These are phyloP conservation scores for Naganishia liquefaciens DNA, from an alignment of 1,284 basidiomycete species.

Conservation along the genomic window DNA sequence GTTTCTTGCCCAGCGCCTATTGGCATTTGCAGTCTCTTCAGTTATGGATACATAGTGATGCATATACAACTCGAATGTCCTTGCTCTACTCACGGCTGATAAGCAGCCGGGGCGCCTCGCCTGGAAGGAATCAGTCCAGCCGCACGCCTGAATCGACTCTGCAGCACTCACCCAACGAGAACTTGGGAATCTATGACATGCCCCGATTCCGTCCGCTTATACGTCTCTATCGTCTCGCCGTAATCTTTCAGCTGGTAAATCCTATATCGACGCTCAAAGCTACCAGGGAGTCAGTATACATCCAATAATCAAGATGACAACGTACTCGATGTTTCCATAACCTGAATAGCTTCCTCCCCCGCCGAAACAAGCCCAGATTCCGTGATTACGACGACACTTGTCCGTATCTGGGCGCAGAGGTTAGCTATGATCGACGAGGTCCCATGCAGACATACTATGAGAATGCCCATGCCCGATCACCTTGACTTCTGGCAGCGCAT, in stretches of 20 bases:
- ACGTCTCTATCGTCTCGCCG: conserved; percentile 84
- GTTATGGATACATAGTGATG: conserved; percentile 2
- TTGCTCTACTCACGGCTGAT: conserved; percentile 7
- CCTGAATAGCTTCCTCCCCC: conserved; percentile 88
- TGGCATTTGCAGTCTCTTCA: too few relatives aligned
- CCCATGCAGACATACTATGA: conserved; percentile 61
- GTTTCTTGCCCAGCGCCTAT: too few relatives aligned
- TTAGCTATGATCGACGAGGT: neutral
- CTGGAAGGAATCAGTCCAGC: neutral
- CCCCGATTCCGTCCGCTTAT: conserved; percentile 78
- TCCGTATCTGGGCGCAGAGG: conserved; percentile 65
- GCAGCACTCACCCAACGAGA: conserved; percentile 38
- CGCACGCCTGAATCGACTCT: neutral
- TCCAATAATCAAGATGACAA: conserved; percentile 11
- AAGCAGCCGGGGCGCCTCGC: conserved; percentile 9
- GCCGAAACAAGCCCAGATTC: conserved; percentile 92
- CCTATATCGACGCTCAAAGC: conserved; percentile 85
- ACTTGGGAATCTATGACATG: conserved; percentile 64
- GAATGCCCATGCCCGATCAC: conserved; percentile 83
- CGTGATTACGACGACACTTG: conserved; percentile 78
- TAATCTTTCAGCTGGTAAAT: conserved; percentile 80
- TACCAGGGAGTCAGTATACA: conserved; percentile 40
- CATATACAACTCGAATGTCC: neutral
- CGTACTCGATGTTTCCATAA: conserved; percentile 73
- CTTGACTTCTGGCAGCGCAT: conserved; percentile 52